Evolutionary conservation across 805 yeast genomes (phyloP).

Genomic region (Wickerhamomyces ciferrii): DNA sequence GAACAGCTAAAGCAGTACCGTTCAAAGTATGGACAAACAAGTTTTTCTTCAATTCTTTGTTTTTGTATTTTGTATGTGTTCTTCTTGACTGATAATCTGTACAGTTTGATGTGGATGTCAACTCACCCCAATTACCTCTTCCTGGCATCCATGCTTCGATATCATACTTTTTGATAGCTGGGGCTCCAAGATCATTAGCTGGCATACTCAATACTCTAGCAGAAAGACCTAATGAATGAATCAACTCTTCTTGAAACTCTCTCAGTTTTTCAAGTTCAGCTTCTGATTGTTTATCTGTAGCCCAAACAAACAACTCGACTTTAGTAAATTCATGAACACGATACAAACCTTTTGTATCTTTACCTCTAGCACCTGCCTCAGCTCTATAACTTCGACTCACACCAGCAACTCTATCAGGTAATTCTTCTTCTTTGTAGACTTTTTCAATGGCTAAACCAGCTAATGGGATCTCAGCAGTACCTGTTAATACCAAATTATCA

Average conservation of each 20-base stretch:
- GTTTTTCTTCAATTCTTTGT: slow-evolving; percentile 25
- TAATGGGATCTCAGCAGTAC: slow-evolving; percentile 93
- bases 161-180: slow-evolving; percentile 88
- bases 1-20: slow-evolving; percentile 95
- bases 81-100: slow-evolving; percentile 87
- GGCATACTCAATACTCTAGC: slow-evolving; percentile 90
- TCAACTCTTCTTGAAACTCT: slow-evolving; percentile 57
- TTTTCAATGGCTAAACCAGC: slow-evolving; percentile 71
- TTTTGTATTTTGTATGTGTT: slow-evolving; percentile 57
- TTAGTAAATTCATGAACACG: slow-evolving; percentile 96
- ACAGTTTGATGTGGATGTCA: slow-evolving; percentile 88
- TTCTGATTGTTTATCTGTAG: slow-evolving; percentile 37
- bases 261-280: slow-evolving; percentile 55
- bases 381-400: slow-evolving; percentile 86
- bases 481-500: slow-evolving; percentile 64
- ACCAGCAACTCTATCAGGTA: slow-evolving; percentile 68
- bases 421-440: slow-evolving; percentile 31
- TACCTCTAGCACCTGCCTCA: slow-evolving; percentile 96
- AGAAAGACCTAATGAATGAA: slow-evolving; percentile 63
- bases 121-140: slow-evolving; percentile 86
- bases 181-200: slow-evolving; percentile 84
- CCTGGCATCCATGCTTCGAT: slow-evolving; percentile 99
- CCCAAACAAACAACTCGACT: slow-evolving; percentile 86
- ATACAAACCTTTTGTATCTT: slow-evolving; percentile 86
- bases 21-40: slow-evolving; percentile 77